Conservation (phyloP, 305 asterid species). For the Solanum hybrid region DNA sequence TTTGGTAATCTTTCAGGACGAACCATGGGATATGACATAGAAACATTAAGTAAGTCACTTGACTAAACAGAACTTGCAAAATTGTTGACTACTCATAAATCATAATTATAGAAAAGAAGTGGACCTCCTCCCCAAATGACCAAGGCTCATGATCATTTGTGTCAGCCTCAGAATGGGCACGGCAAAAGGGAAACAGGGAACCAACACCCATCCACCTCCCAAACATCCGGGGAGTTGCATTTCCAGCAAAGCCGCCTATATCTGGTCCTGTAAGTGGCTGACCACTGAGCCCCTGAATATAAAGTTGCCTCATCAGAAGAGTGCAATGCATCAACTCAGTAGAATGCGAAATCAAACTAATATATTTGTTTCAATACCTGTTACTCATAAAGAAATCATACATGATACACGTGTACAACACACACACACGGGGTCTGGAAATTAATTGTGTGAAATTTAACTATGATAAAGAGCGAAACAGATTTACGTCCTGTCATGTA, state of each 20-base stretch:
- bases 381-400: not conserved
- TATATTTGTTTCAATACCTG: not conserved
- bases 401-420: not conserved
- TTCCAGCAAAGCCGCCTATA: slow-evolving; percentile 94
- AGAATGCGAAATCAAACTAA: not conserved
- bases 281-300: slow-evolving; percentile 82
- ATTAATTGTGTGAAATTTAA: not conserved
- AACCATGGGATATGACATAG: not conserved
- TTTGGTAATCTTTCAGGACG: not conserved
- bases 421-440: not conserved
- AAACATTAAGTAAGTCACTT: not conserved
- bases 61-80: not conserved
- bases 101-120: slow-evolving; percentile 9
- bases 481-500: not conserved
- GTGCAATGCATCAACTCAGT: not conserved
- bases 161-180: slow-evolving; percentile 82
- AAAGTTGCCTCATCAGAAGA: slow-evolving; percentile 6
- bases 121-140: slow-evolving; percentile 96
- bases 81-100: not conserved
- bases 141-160: slow-evolving; percentile 90
- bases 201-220: slow-evolving; percentile 99
- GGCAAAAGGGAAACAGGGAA: slow-evolving; percentile 90
- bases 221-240: slow-evolving; percentile 91
- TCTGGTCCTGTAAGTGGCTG: slow-evolving; percentile 97
- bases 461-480: not conserved